Base-by-base conservation (phyloP, 805 yeast species). In the Starmerella riodocensis region DNA sequence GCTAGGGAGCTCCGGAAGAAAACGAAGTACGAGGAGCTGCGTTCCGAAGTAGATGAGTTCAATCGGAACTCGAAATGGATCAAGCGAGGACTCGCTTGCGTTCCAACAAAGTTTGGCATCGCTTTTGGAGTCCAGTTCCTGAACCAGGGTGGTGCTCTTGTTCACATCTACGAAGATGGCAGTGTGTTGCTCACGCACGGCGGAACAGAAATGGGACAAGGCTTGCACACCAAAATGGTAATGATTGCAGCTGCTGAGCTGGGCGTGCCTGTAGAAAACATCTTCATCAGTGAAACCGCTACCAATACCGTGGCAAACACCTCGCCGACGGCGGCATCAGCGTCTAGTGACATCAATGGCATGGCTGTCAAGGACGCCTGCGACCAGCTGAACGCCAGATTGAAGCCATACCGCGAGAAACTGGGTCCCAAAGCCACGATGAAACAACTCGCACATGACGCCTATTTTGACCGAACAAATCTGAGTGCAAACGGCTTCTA, bases 181-280 rank as follows among this genome's bases (percentile, higher is more conserved):
- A 63, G 70, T n/a, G 58, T 67, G 9, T 49, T 67, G 13, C 53
- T 67, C 13, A 54, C 70, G 13, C 69, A 66, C 34, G 72, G 71
- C 34, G 72, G 72, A 39, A 67, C 67, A 11, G 72, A 67, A 40
- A 67, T 67, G 58, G 72, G 72, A 14, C 72, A 67, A 49, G 72
- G 72, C 16, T 49, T 67, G 29, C 60, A 63, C 37, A 67, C 71
- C 9, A 67, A 67, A 47, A 67, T 67, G 71, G 58, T 61, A 7
- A 67, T 65, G 70, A 53, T 67, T 28, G 64, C 65, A 16, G 71
- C 72, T 1, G 54, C 61, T 34, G 69, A 63, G 39, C 57, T 67
- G 21, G 55, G 56, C 3, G 65, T 66, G 16, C 63, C 67, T 2
- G 47, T 64, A 27, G 66, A 64, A 4, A 53, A 61, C 27, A 61